phyloP scores from a whole-genome alignment of 495 filamentous ascomycete species.

The Parathielavia appendiculata region DNA sequence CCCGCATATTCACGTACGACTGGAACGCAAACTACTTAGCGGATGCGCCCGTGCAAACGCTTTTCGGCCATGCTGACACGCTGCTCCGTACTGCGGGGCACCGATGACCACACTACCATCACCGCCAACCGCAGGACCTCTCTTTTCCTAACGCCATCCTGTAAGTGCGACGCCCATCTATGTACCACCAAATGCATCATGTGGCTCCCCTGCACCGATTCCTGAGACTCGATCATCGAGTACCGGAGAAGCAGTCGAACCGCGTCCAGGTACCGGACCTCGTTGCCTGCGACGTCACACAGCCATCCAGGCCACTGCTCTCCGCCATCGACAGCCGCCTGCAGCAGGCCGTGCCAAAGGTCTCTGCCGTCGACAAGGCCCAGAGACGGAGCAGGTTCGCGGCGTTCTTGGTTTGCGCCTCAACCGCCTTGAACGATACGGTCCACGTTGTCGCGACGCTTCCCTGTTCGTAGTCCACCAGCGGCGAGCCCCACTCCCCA shows the following conservation, averaged over 20 bases:
- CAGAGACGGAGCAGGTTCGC: slow-evolving; percentile 36
- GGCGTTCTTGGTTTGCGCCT: slow-evolving; percentile 23
- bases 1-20: no score
- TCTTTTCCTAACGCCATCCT: slow-evolving; percentile 17
- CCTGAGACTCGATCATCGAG: slow-evolving; percentile 31
- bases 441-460: slow-evolving; percentile 28
- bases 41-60: no score
- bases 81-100: slow-evolving; percentile 13
- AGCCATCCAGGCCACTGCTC: slow-evolving; percentile 28
- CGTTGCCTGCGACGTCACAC: slow-evolving; percentile 24
- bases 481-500: slow-evolving; percentile 14
- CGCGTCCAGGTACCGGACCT: slow-evolving; percentile 27
- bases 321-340: slow-evolving; percentile 9
- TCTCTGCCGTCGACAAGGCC: slow-evolving; percentile 33
- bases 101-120: slow-evolving; percentile 25
- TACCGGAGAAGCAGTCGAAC: slow-evolving; percentile 27
- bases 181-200: slow-evolving; percentile 35
- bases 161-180: slow-evolving; percentile 28
- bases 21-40: no score
- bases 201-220: slow-evolving; percentile 23
- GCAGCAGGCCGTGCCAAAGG: slow-evolving; percentile 28
- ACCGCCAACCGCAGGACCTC: slow-evolving; percentile 21
- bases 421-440: slow-evolving; percentile 30
- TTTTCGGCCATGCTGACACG: no score
- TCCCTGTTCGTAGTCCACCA: slow-evolving; percentile 23